Conservation (phyloP, 2,329 filamentous ascomycete genomes). For the Neodidymelliopsis sp. region DNA sequence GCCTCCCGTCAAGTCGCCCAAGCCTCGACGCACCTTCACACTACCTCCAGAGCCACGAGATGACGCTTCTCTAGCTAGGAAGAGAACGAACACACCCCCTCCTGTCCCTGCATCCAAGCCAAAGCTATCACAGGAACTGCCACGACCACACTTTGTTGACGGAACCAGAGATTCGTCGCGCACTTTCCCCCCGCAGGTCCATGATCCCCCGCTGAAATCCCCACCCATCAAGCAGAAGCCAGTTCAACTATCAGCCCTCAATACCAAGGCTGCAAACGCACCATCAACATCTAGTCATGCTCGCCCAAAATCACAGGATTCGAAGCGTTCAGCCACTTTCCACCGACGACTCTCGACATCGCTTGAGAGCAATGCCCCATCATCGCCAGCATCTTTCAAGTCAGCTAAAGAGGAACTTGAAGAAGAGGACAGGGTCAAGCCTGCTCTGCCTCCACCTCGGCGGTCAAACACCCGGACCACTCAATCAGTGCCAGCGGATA, state of each 20-base stretch:
- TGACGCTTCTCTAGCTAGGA: conserved; percentile 24
- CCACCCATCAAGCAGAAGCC: conserved; percentile 39
- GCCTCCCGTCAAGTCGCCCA: conserved; percentile 52
- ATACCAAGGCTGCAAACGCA: conserved; percentile 23
- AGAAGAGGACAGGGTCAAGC: conserved; percentile 39
- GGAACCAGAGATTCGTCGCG: conserved; percentile 20
- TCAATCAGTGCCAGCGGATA: conserved; percentile 12
- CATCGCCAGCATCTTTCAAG: conserved; percentile 44
- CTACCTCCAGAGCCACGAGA: conserved; percentile 39
- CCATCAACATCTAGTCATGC: conserved; percentile 31
- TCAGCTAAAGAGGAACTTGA: conserved; percentile 47
- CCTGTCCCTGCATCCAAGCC: conserved; percentile 34
- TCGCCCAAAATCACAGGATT: conserved; percentile 35
- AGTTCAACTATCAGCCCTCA: conserved; percentile 28
- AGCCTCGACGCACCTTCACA: conserved; percentile 48
- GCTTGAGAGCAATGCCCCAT: conserved; percentile 36
- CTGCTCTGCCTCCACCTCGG: conserved; percentile 46
- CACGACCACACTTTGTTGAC: conserved; percentile 24
- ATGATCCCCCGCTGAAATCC: conserved; percentile 33
- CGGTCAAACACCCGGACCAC: conserved; percentile 33
- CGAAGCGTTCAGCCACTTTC: conserved; percentile 25
- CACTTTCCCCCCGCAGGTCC: conserved; percentile 21
- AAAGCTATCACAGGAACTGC: conserved; percentile 36
- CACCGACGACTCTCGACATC: conserved; percentile 35
- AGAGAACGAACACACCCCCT: conserved; percentile 34